Evolutionary conservation across 805 yeast genomes (phyloP).

Genomic region (Starmera caribaea): DNA sequence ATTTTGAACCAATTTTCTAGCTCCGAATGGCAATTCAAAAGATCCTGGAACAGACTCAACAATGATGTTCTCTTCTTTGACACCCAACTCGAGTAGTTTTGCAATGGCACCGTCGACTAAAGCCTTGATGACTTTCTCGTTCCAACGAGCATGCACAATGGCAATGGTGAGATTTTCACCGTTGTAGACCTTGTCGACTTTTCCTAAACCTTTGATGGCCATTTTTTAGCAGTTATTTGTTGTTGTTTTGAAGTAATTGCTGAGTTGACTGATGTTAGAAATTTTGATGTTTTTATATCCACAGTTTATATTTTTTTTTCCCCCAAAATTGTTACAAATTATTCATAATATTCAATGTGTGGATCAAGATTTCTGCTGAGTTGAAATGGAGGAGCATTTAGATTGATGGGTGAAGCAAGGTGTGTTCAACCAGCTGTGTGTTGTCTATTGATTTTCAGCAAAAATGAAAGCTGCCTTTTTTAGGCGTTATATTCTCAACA

Average conservation of each 20-base stretch:
- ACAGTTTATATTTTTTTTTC: too few species aligned
- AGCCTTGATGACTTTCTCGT: constrained; percentile 62
- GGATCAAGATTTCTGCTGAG: not conserved
- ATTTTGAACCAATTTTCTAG: constrained; percentile 39
- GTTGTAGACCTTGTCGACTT: constrained; percentile 57
- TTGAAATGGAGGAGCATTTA: not conserved
- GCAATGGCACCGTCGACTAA: constrained; percentile 69
- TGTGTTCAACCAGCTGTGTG: too few species aligned
- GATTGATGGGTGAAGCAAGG: too few species aligned
- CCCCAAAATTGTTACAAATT: too few species aligned
- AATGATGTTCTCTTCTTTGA: constrained; percentile 63
- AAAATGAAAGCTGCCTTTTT: too few species aligned
- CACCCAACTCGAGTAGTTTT: constrained; percentile 56
- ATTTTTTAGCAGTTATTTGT: constrained; percentile 22
- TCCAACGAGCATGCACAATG: constrained; percentile 96
- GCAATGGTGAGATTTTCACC: constrained; percentile 67
- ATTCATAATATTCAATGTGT: too few species aligned
- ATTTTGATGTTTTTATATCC: too few species aligned
- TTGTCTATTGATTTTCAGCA: too few species aligned
- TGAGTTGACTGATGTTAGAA: too few species aligned
- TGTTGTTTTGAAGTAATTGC: too few species aligned
- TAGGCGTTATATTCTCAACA: too few species aligned
- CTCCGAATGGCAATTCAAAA: constrained; percentile 84
- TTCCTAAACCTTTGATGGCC: constrained; percentile 80
- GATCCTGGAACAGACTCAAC: constrained; percentile 92